A percentile compares a stretch with the other conserved stretches of the same genome.
Conservation (phyloP, 805 yeast species). For the Myxozyma geophila region DNA sequence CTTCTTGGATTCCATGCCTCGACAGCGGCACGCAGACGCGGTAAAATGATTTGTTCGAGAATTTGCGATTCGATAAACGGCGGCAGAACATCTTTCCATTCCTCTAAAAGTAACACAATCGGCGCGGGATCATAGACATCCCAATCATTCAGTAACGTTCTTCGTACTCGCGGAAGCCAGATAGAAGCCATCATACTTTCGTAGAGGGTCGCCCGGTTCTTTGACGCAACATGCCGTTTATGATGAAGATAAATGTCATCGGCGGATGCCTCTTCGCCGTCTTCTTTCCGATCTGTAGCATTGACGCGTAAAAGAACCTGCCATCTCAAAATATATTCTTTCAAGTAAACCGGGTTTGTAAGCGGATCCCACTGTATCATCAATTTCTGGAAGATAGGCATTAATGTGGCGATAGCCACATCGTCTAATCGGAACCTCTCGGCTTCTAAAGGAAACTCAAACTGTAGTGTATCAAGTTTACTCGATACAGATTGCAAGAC, state of each 20-base stretch:
- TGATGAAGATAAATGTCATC: conserved; percentile 15
- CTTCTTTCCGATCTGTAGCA: background rate
- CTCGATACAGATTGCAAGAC: conserved; percentile 46
- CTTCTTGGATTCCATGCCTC: conserved; percentile 46
- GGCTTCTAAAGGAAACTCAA: conserved; percentile 33
- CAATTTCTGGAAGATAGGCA: conserved; percentile 27
- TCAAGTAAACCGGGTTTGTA: conserved; percentile 43
- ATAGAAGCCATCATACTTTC: conserved; percentile 46
- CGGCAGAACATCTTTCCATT: conserved; percentile 51
- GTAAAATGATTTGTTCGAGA: conserved; percentile 45
- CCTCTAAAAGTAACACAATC: conserved; percentile 49
- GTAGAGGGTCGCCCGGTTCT: conserved; percentile 40
- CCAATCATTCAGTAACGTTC: conserved; percentile 47
- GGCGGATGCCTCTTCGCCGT: conserved; percentile 6
- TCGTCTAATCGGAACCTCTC: conserved; percentile 37
- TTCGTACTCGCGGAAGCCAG: conserved; percentile 48
- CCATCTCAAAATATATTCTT: conserved; percentile 45
- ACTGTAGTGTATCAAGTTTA: conserved; percentile 38
- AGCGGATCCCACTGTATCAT: conserved; percentile 50
- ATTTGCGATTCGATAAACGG: conserved; percentile 42
- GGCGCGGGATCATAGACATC: conserved; percentile 48
- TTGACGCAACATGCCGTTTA: conserved; percentile 18
- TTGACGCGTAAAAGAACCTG: conserved; percentile 33
- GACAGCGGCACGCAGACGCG: conserved; percentile 47
- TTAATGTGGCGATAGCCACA: conserved; percentile 39